Evolutionary conservation across 768 basidiomycete species (phyloP).

Genomic region (Kockovaella imperatae): DNA sequence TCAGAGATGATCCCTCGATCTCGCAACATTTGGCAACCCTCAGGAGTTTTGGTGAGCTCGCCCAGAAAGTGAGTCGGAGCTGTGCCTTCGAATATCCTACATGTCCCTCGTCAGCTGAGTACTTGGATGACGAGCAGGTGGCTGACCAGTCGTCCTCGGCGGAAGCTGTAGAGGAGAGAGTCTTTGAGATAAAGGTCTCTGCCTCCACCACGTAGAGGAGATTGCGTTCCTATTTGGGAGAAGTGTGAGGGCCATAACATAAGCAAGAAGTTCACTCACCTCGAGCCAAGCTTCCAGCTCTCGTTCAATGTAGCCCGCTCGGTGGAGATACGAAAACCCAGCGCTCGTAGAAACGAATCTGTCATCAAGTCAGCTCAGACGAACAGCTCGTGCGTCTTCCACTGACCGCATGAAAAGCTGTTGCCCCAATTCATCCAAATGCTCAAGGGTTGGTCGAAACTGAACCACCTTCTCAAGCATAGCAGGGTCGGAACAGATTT

Average conservation of each 20-base stretch:
- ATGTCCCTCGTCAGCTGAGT: too few species aligned
- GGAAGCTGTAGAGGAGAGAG: slow-evolving; percentile 27
- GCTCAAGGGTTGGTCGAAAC: slow-evolving; percentile 90
- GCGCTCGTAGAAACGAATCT: slow-evolving; percentile 92
- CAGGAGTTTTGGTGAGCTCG: slow-evolving; percentile 92
- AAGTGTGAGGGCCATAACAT: slow-evolving; percentile 13
- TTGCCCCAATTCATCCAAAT: slow-evolving; percentile 87
- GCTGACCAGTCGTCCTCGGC: slow-evolving; percentile 38
- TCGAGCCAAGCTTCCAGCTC: slow-evolving; percentile 97
- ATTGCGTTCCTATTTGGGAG: slow-evolving; percentile 69
- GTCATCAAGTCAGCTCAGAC: slow-evolving; percentile 1
- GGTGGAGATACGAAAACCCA: slow-evolving; percentile 85
- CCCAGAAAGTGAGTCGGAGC: slow-evolving; percentile 96
- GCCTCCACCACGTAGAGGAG: slow-evolving; percentile 86
- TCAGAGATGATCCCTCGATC: slow-evolving; percentile 86
- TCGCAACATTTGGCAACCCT: slow-evolving; percentile 81
- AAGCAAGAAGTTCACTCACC: slow-evolving; percentile 50
- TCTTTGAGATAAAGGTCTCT: slow-evolving; percentile 71
- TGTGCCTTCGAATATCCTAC: slow-evolving; percentile 45
- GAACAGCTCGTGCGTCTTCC: background rate
- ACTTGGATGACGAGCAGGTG: background rate
- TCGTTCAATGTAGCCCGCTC: slow-evolving; percentile 82
- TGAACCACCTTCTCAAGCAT: slow-evolving; percentile 83
- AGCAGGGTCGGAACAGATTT: slow-evolving; percentile 76
- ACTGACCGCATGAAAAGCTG: slow-evolving; percentile 74